Percentiles rank a stretch among this genome's conserved stretches.
Conservation (phyloP, 495 filamentous ascomycete species). For the Penicillium ochrochloron region DNA sequence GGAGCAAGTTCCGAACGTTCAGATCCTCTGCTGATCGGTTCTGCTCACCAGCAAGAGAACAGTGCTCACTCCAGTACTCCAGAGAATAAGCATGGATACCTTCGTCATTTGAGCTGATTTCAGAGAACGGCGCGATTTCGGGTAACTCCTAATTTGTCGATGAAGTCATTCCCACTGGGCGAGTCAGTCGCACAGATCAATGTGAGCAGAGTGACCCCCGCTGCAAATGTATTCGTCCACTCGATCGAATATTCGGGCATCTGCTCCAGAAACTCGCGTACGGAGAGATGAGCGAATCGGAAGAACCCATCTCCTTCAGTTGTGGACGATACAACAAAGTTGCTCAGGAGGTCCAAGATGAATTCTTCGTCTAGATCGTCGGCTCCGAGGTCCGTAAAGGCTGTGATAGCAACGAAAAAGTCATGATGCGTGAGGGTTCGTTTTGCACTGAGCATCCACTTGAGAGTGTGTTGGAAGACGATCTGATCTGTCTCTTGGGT, state of each 20-base stretch:
- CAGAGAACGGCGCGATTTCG: neutral
- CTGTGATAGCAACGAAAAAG: neutral
- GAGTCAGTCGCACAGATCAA: neutral
- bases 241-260: neutral
- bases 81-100: neutral
- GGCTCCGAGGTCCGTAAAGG: neutral
- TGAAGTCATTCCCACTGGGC: neutral
- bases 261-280: neutral
- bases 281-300: constrained; percentile 1
- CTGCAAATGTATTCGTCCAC: constrained; percentile 1
- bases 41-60: neutral
- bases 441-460: constrained; percentile 4
- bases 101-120: neutral
- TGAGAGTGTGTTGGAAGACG: constrained; percentile 2
- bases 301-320: constrained; percentile 1
- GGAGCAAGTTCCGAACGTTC: neutral
- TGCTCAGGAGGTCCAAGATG: neutral
- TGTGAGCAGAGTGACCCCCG: neutral
- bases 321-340: neutral
- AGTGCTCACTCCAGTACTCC: neutral
- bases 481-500: neutral
- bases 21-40: neutral
- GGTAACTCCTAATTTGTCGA: neutral
- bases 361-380: constrained; percentile 3
- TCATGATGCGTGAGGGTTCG: neutral